These are phyloP conservation scores for Stephania japonica DNA, from an alignment of 164 flowering plant genomes.

Conservation along the genomic window DNA sequence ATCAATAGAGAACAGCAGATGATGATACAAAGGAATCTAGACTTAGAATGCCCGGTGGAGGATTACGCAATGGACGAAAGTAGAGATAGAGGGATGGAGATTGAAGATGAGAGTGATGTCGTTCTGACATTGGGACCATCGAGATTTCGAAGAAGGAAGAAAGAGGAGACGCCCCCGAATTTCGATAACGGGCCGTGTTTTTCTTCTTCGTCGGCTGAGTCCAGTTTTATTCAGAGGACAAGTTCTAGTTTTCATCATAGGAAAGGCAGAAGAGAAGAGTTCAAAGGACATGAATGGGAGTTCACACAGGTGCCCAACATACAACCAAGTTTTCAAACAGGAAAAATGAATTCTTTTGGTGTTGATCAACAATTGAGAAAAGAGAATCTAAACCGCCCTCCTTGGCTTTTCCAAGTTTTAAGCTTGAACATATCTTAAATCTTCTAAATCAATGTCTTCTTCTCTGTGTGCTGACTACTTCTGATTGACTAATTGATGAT, in stretches of 20 bases:
- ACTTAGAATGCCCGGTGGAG: constrained; percentile 47
- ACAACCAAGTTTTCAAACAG: constrained; percentile 22
- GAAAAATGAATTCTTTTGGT: constrained; percentile 19
- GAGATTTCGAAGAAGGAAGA: constrained; percentile 27
- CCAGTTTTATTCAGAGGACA: constrained; percentile 35
- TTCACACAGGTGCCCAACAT: constrained; percentile 18
- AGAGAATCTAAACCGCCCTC: constrained; percentile 45
- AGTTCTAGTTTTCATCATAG: constrained; percentile 9
- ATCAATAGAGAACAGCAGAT: constrained; percentile 11
- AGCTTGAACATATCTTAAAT: constrained; percentile 49
- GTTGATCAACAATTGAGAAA: constrained; percentile 38
- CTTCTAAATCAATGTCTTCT: background rate
- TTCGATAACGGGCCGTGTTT: constrained; percentile 48
- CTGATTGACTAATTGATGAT: constrained; percentile 18
- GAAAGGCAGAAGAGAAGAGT: constrained; percentile 12
- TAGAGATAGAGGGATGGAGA: constrained; percentile 20
- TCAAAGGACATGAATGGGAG: constrained; percentile 23
- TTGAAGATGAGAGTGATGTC: constrained; percentile 43
- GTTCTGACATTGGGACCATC: constrained; percentile 68
- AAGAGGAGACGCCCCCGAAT: constrained; percentile 23
- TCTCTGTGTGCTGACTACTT: constrained; percentile 3
- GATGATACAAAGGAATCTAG: constrained; percentile 21
- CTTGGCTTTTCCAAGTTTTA: constrained; percentile 63
- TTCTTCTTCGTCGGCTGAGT: constrained; percentile 54
- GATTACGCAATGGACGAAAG: constrained; percentile 25